Evolutionary conservation across 257 asterid genomes (phyloP), one percentile per base, ranked within the genome.

Genomic region (Buddleja alternifolia): DNA sequence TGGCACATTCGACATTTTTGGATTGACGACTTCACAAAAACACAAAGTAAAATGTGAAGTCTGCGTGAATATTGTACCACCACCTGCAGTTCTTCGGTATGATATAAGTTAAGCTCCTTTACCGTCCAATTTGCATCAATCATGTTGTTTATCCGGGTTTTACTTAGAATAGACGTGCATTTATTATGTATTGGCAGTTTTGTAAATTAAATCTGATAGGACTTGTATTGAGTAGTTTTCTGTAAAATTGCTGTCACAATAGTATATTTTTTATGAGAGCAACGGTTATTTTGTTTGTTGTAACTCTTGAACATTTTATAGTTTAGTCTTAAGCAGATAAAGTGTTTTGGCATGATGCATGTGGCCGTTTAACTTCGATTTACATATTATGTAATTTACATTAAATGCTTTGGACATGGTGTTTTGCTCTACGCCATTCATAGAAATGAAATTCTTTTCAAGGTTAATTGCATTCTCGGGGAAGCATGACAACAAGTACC

Each of bases 291-390:
- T 34, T 50, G 7, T 47, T 9, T 63, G 48, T 19, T 39, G 58
- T 45, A 63, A 45, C 57, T 48, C n/a, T 64, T 48, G 46, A 60
- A 55, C 36, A 42, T 63, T 48, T 41, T 55, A 12, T 14, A 4
- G 19, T 42, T 19, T 44, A 42, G 11, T 45, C 10, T 20, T 2
- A 6, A 41, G 25, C 7, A 16, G 50, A 56, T n/a, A 8, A 57
- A 48, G 24, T 40, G 14, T 12, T 50, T 20, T 10, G 54, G 14
- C 12, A 7, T 39, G n/a, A 53, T 51, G 20, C 8, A 17, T 0
- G 32, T 64, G 70, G n/a, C 45, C 29, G 2, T 64, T 29, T 44
- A 29, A 19, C 17, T 47, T 40, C 51, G 5, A 11, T 23, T 11
- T 39, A 32, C 7, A 7, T 11, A 1, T 8, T 57, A 3, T 24